A percentile compares a stretch with the other conserved stretches of the same genome.
Evolutionary conservation across 2,329 filamentous ascomycete species (phyloP).

Genomic region (Pyrenophora tritici-repentis): DNA sequence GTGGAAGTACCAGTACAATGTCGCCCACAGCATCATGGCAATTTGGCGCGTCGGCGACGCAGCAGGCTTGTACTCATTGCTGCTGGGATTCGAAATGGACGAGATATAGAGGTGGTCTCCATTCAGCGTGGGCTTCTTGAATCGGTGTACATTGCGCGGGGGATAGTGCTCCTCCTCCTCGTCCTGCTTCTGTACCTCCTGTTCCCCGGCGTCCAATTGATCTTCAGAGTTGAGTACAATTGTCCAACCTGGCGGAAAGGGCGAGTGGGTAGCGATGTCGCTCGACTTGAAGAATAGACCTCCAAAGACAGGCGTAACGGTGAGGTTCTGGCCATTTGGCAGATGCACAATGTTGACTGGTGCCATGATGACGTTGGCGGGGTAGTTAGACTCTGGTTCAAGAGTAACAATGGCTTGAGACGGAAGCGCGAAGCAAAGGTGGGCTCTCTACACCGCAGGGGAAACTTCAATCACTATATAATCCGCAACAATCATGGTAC

Average conservation of each 20-base stretch:
- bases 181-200: constrained; percentile 42
- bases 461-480: constrained; percentile 21
- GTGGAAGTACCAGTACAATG: constrained; percentile 97
- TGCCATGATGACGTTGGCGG: constrained; percentile 46
- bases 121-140: constrained; percentile 72
- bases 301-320: constrained; percentile 85
- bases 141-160: constrained; percentile 63
- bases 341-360: constrained; percentile 64
- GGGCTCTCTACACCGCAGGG: constrained; percentile 4
- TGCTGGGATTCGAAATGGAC: constrained; percentile 83
- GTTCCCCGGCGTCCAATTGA: constrained; percentile 18
- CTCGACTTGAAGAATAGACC: constrained; percentile 87
- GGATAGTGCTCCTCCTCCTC: constrained; percentile 35
- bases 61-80: constrained; percentile 76
- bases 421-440: constrained; percentile 2
- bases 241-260: constrained; percentile 87
- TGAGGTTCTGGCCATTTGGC: constrained; percentile 85
- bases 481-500: constrained; percentile 22
- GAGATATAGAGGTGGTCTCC: constrained; percentile 89
- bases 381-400: constrained; percentile 21
- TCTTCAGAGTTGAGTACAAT: constrained; percentile 78
- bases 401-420: constrained; percentile 2
- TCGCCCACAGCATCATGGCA: constrained; percentile 95
- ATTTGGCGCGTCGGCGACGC: constrained; percentile 85
- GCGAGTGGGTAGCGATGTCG: constrained; percentile 67